phyloP scores from a whole-genome alignment of 2,329 filamentous ascomycete species.

The Cadophora malorum region DNA sequence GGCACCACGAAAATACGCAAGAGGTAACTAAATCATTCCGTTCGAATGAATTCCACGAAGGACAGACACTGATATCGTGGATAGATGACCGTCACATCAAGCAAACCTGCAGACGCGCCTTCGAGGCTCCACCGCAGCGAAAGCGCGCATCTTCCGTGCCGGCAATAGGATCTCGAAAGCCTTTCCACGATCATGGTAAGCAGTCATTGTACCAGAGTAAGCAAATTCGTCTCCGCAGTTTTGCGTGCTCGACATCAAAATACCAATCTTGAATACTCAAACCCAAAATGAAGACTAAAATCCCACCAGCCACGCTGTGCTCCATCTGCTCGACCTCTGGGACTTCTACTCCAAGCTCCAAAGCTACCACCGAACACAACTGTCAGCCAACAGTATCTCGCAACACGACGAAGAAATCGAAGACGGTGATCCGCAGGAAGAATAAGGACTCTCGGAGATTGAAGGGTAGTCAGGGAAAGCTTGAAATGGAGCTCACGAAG shows the following conservation, averaged over 20 bases:
- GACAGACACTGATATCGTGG: background rate
- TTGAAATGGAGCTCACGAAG: conserved; percentile 1
- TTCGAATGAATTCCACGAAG: no score
- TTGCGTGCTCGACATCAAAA: no score
- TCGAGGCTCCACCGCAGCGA: background rate
- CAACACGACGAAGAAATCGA: background rate
- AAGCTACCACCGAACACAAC: background rate
- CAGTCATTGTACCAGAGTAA: background rate
- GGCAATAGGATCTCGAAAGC: background rate
- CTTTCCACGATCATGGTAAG: background rate
- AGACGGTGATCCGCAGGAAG: background rate
- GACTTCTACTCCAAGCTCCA: background rate
- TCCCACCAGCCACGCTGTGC: background rate
- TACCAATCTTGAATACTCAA: no score
- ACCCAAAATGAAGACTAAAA: background rate
- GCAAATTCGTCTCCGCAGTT: background rate
- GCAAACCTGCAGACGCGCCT: background rate
- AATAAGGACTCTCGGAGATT: background rate
- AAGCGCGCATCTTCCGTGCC: background rate
- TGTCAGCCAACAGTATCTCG: background rate
- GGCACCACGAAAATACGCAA: background rate
- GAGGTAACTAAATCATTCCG: no score
- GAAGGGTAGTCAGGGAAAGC: background rate
- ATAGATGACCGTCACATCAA: background rate
- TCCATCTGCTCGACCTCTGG: background rate